Conservation (phyloP, 139 green algal genomes). For the Astrephomene gubernaculifera region DNA sequence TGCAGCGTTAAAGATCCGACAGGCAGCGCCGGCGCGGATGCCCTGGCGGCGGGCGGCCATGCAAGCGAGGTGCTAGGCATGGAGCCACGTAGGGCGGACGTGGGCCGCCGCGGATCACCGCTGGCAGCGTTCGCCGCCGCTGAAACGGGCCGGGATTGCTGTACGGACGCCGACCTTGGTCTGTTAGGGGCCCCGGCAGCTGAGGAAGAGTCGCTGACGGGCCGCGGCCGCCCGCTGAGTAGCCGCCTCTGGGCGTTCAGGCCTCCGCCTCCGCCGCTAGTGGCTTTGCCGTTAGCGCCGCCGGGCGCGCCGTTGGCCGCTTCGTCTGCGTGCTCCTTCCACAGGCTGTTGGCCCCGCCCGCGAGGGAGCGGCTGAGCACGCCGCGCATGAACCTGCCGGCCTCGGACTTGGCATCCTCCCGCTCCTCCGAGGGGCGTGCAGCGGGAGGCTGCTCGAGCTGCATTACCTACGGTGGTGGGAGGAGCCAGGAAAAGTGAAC, state of each 20-base stretch:
- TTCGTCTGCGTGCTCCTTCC: not conserved
- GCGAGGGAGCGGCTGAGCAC: slow-evolving; percentile 49
- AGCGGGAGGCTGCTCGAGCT: no score
- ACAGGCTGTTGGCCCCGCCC: slow-evolving; percentile 52
- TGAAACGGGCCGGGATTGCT: not conserved
- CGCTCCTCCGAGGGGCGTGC: not conserved
- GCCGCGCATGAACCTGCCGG: slow-evolving; percentile 52
- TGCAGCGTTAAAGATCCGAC: not conserved
- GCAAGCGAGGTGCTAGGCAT: not conserved
- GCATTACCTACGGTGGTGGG: not conserved
- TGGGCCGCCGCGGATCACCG: not conserved
- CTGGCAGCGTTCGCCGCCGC: not conserved
- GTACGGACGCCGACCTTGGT: not conserved
- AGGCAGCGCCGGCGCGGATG: not conserved
- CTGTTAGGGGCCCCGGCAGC: slow-evolving; percentile 6
- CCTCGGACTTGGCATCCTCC: not conserved
- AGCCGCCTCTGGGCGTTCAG: not conserved
- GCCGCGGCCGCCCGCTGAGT: slow-evolving; percentile 15
- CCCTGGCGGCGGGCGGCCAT: slow-evolving; percentile 2
- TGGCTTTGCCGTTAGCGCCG: not conserved
- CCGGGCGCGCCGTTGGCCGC: no score
- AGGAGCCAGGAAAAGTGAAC: not conserved
- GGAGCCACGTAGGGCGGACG: not conserved
- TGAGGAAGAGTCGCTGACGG: not conserved
- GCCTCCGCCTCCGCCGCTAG: not conserved